A percentile compares a stretch with the other conserved stretches of the same genome.
These are phyloP conservation scores for Chaetomium cochliodes DNA, from an alignment of 495 filamentous ascomycete genomes.

Conservation along the genomic window DNA sequence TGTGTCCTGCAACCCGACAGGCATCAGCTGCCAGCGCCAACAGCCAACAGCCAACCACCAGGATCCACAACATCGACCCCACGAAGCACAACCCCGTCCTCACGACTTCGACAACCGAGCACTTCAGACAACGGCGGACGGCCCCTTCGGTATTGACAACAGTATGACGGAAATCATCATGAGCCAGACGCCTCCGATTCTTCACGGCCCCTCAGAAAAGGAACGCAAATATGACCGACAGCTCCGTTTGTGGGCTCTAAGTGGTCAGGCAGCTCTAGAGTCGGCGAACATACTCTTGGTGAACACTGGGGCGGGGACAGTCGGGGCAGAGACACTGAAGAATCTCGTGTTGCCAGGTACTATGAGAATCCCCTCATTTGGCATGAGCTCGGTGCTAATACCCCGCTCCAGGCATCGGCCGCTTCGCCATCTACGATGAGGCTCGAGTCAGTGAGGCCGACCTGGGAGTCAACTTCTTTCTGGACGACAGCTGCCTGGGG, in stretches of 20 bases:
- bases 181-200: conserved; percentile 52
- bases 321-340: conserved; percentile 91
- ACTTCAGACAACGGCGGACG: neutral
- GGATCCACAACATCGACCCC: conserved; percentile 9
- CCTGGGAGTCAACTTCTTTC: conserved; percentile 93
- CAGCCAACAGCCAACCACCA: conserved; percentile 1
- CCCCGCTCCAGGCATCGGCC: conserved; percentile 65
- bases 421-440: conserved; percentile 90
- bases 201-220: conserved; percentile 71
- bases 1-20: conserved; percentile 17
- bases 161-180: conserved; percentile 50
- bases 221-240: conserved; percentile 96
- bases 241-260: conserved; percentile 91
- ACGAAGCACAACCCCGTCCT: neutral
- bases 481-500: conserved; percentile 75
- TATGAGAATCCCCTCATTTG: neutral
- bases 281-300: conserved; percentile 83
- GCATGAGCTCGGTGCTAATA: conserved; percentile 5
- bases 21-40: conserved; percentile 18
- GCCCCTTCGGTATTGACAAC: conserved; percentile 9
- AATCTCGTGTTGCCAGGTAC: conserved; percentile 86
- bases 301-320: conserved; percentile 77
- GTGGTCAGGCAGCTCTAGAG: conserved; percentile 86
- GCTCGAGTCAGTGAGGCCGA: conserved; percentile 74
- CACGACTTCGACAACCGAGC: neutral